phyloP scores from a whole-genome alignment of 768 basidiomycete genomes.

The Boletales sp. region DNA sequence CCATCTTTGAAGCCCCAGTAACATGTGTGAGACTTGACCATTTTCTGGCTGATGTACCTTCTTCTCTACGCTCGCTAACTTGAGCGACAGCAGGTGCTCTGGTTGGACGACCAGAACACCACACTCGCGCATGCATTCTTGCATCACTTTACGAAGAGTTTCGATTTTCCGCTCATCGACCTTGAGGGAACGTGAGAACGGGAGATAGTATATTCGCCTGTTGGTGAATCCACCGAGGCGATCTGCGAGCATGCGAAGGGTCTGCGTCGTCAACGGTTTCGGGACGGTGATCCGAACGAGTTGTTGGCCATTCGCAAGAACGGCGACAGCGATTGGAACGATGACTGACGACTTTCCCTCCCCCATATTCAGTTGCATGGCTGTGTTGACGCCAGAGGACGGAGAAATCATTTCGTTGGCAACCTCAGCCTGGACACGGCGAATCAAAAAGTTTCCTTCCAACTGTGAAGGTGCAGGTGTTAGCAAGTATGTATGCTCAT shows the following conservation, averaged over 20 bases:
- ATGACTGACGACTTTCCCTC: constrained; percentile 50
- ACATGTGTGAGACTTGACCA: constrained; percentile 1
- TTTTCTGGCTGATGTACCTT: constrained; percentile 4
- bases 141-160: constrained; percentile 27
- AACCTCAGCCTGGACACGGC: constrained; percentile 38
- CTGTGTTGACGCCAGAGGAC: constrained; percentile 28
- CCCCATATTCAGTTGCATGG: constrained; percentile 55
- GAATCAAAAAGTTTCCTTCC: constrained; percentile 40
- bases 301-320: constrained; percentile 39
- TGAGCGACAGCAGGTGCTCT: constrained; percentile 49
- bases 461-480: constrained; percentile 27
- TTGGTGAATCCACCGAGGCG: constrained; percentile 41
- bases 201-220: constrained; percentile 42
- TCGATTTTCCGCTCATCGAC: not conserved
- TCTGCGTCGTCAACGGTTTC: constrained; percentile 42
- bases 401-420: constrained; percentile 46
- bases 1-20: constrained; percentile 26
- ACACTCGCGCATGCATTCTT: constrained; percentile 32
- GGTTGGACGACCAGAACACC: constrained; percentile 48
- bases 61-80: constrained; percentile 40
- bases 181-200: constrained; percentile 37
- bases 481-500: not conserved
- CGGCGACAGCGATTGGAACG: constrained; percentile 39
- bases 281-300: constrained; percentile 46
- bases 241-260: constrained; percentile 42